Base-by-base conservation (phyloP, 768 basidiomycete species). In the Trametes elegans region DNA sequence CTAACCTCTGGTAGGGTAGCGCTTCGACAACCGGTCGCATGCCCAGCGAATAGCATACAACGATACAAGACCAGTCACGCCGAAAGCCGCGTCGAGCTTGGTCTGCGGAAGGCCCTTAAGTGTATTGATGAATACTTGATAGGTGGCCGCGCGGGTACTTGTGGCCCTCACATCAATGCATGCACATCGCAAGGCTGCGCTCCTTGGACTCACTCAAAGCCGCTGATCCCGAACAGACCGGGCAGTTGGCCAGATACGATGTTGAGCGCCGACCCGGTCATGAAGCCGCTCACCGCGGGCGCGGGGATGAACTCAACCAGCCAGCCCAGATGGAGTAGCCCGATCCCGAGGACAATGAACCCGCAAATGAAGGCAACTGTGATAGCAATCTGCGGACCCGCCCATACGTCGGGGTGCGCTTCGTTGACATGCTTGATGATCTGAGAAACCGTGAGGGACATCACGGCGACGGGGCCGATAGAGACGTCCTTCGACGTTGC, bases 401-500 rank as follows among this genome's bases (percentile, higher is more conserved):
- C 61, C 81, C 83, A 95, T 61, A 74, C 65, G n/a, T 70, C 73
- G 3, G 81, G 84, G 62, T 83, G 71, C 3, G 67, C 63, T 0
- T 73, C 64, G 39, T 86, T 66, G 46, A 96, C 82, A 31, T 80
- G 70, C 19, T 78, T 74, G 68, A 97, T 88, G 61, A 96, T 83
- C 69, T 91, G 83, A 8, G 90, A 78, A 10, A 85, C 83, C 16
- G 89, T 87, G 44, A 96, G 79, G 1, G 92, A 94, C 93, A 98
- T 95, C 65, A 98, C 95, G 5, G 96, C 95, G 60, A 98, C 94
- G 3, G 96, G 96, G 43, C 96, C 96, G 61, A 98, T 97, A 18
- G 93, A 93, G 32, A 98, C 90, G 74, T 98, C 96, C 70, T 98
- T 98, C 32, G 91, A 91, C 0, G 96, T 98, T 14, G 93, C 95